These are phyloP conservation scores for sorghum (Sorghum bicolor) DNA, from an alignment of 176 grass and related monocot genomes.

Conservation along the genomic window Sorghum_bicolor_NCBIv3 NC_012872.2:64404001-64404500, in stretches of 20 bases:
- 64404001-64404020: neutral
- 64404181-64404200: neutral
- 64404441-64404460: slow-evolving; percentile 40
- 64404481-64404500: neutral
- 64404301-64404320: slow-evolving; percentile 19
- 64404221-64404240: neutral
- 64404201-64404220: neutral
- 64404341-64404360: slow-evolving; percentile 84
- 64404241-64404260: slow-evolving; percentile 10
- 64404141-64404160: neutral
- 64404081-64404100: neutral
- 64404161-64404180: neutral
- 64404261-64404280: neutral
- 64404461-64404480: slow-evolving; percentile 18
- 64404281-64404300: neutral
- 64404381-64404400: slow-evolving; percentile 77
- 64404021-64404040: neutral
- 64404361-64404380: slow-evolving; percentile 67
- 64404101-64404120: neutral
- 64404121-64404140: neutral
- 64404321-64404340: slow-evolving; percentile 14
- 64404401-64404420: slow-evolving; percentile 88
- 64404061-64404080: neutral
- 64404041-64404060: neutral
- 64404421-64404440: slow-evolving; percentile 89